Evolutionary conservation across 2,329 filamentous ascomycete species (phyloP).

Genomic region (Nigrospora sphaerica): DNA sequence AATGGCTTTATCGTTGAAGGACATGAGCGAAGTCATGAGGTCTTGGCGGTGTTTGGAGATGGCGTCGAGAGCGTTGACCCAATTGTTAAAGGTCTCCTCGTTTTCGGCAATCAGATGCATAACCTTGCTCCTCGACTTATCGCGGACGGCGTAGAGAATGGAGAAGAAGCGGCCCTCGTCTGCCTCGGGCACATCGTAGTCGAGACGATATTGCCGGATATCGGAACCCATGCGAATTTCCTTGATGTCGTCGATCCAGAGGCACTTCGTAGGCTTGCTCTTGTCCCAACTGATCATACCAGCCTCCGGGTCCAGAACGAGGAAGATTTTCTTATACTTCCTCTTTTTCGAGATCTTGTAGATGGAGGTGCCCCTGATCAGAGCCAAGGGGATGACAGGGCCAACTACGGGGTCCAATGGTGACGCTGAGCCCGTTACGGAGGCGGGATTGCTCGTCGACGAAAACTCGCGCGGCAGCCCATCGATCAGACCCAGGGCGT

Average conservation of each 20-base stretch:
- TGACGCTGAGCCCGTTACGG: conserved; percentile 33
- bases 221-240: conserved; percentile 81
- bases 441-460: conserved; percentile 38
- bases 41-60: conserved; percentile 83
- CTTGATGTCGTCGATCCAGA: conserved; percentile 93
- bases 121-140: conserved; percentile 75
- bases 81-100: conserved; percentile 63
- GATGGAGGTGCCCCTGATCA: conserved; percentile 72
- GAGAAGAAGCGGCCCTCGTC: conserved; percentile 77
- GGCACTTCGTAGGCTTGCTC: conserved; percentile 68
- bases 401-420: conserved; percentile 40
- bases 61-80: conserved; percentile 77
- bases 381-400: conserved; percentile 67
- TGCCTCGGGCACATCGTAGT: conserved; percentile 63
- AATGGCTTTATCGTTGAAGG: conserved; percentile 76
- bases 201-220: conserved; percentile 81
- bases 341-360: conserved; percentile 82
- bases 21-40: conserved; percentile 82
- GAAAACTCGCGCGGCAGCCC: conserved; percentile 38
- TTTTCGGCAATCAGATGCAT: conserved; percentile 82
- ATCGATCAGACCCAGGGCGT: conserved; percentile 33
- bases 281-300: conserved; percentile 87
- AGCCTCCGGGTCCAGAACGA: conserved; percentile 71
- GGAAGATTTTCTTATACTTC: conserved; percentile 60
- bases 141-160: conserved; percentile 75